Evolutionary conservation across 1,284 basidiomycete species (phyloP).

Genomic region (Papiliotrema terrestris): DNA sequence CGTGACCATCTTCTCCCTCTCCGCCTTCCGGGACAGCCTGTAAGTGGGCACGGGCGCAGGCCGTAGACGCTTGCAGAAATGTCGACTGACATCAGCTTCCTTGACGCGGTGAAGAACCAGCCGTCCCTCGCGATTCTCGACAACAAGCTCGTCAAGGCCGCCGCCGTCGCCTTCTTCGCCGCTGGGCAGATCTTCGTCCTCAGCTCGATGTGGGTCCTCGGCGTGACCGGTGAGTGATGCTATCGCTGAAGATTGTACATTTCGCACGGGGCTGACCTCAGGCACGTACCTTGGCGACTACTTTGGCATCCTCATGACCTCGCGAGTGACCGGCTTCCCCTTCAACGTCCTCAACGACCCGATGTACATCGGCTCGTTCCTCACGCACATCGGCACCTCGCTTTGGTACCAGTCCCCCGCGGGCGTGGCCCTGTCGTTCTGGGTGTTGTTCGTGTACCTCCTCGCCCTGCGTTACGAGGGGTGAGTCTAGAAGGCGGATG

Average conservation of each 20-base stretch:
- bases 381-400: constrained; percentile 76
- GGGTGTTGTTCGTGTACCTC: constrained; percentile 77
- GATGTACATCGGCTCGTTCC: constrained; percentile 93
- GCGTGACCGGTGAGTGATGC: constrained; percentile 77
- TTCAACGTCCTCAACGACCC: constrained; percentile 80
- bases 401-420: constrained; percentile 82
- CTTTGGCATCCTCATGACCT: constrained; percentile 97
- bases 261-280: constrained; percentile 79
- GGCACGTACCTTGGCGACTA: constrained; percentile 93
- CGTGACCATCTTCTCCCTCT: constrained; percentile 81
- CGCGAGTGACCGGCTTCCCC: constrained; percentile 73
- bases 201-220: constrained; percentile 85
- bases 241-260: too few species aligned
- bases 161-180: constrained; percentile 65
- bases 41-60: constrained; percentile 50
- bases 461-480: constrained; percentile 83
- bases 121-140: constrained; percentile 49
- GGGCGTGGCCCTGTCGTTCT: constrained; percentile 68
- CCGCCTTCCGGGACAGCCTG: constrained; percentile 80
- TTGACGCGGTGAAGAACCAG: constrained; percentile 33
- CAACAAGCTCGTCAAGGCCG: constrained; percentile 58
- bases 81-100: constrained; percentile 28
- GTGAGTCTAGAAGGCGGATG: constrained; percentile 51
- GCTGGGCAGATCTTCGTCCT: constrained; percentile 77
- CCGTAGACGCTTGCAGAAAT: not conserved